Percentiles rank a stretch among this genome's conserved stretches.
phyloP scores from a whole-genome alignment of 768 basidiomycete genomes.

The Rhodotorula taiwanensis region DNA sequence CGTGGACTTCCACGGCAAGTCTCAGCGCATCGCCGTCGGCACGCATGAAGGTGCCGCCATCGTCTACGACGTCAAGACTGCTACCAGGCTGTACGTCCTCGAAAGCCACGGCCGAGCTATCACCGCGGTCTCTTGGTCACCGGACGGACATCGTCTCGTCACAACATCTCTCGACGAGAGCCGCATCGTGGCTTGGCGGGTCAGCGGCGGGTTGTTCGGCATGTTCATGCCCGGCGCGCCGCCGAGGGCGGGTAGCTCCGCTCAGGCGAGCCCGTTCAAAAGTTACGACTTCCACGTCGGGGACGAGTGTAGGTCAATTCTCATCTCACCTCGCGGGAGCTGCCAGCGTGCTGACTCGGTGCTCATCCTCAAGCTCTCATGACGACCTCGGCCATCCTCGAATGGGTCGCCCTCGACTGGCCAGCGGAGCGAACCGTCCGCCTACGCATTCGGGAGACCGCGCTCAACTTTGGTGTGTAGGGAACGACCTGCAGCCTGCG shows the following conservation, averaged over 20 bases:
- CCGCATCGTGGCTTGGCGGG: slow-evolving; percentile 87
- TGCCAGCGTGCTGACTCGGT: background rate
- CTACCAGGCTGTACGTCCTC: slow-evolving; percentile 86
- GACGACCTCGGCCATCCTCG: slow-evolving; percentile 60
- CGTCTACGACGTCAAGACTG: slow-evolving; percentile 95
- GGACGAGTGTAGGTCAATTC: slow-evolving; percentile 64
- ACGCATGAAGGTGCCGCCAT: slow-evolving; percentile 88
- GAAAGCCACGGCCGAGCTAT: slow-evolving; percentile 70
- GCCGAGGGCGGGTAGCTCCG: slow-evolving; percentile 65
- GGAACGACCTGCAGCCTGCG: background rate
- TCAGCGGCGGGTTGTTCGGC: slow-evolving; percentile 78
- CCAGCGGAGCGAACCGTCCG: slow-evolving; percentile 71
- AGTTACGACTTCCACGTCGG: slow-evolving; percentile 77
- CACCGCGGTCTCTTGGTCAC: slow-evolving; percentile 81
- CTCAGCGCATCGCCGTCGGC: slow-evolving; percentile 84
- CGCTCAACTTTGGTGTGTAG: slow-evolving; percentile 59
- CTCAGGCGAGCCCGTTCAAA: slow-evolving; percentile 77
- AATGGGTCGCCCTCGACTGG: slow-evolving; percentile 77
- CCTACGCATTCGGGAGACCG: slow-evolving; percentile 71
- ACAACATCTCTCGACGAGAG: slow-evolving; percentile 81
- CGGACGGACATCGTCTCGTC: slow-evolving; percentile 82
- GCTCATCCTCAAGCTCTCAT: slow-evolving; percentile 49
- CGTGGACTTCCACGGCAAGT: slow-evolving; percentile 82
- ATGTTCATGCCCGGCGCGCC: slow-evolving; percentile 77
- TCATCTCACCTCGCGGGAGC: background rate